Evolutionary conservation across 176 grass and related monocot species (phyloP).

Genomic region (Avena insularis): DNA sequence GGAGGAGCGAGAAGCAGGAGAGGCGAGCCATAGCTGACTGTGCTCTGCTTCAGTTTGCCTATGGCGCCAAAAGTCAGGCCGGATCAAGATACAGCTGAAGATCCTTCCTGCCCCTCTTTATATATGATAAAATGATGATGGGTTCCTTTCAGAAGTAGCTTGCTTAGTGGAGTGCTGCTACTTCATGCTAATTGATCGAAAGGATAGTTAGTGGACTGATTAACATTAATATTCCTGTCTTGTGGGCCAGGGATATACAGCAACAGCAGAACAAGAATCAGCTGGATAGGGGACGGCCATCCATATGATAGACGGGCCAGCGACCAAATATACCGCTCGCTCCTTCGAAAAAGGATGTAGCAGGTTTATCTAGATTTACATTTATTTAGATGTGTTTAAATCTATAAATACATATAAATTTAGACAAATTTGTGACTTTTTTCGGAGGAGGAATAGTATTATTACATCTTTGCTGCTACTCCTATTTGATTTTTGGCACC

Average conservation of each 20-base stretch:
- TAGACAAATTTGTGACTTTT: too few species aligned
- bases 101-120: neutral
- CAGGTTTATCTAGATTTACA: too few species aligned
- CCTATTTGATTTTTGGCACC: neutral
- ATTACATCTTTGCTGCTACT: too few species aligned
- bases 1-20: slow-evolving; percentile 23
- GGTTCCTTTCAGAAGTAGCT: slow-evolving; percentile 11
- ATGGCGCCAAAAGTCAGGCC: slow-evolving; percentile 6
- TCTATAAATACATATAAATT: too few species aligned
- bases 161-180: neutral
- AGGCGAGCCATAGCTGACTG: neutral
- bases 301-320: neutral
- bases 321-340: neutral
- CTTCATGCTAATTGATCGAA: neutral
- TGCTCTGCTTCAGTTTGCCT: neutral
- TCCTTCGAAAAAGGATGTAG: too few species aligned
- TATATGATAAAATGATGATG: neutral
- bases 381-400: too few species aligned
- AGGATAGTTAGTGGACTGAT: neutral
- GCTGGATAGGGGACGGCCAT: neutral
- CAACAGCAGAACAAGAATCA: neutral
- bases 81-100: neutral
- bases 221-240: neutral
- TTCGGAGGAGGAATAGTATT: too few species aligned
- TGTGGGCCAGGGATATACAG: neutral